A percentile compares a stretch with the other conserved stretches of the same genome.
Conservation (phyloP, 1,284 basidiomycete species). For the Testicularia cyperi region DNA sequence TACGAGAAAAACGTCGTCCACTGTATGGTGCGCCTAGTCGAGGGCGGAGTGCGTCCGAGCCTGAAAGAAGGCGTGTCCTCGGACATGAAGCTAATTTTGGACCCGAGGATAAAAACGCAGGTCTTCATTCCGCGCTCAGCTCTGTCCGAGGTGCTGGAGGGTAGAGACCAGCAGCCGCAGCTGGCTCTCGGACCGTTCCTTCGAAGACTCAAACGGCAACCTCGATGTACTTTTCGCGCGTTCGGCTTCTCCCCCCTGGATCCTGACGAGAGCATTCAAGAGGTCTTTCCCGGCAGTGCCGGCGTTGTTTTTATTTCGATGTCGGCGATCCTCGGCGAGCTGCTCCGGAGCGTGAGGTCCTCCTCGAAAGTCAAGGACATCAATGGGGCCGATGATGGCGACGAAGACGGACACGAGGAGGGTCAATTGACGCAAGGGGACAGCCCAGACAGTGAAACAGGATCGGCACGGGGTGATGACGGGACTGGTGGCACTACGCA, state of each 20-base stretch:
- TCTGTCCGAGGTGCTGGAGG: constrained; percentile 4
- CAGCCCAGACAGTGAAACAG: too few species aligned
- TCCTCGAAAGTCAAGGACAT: too few species aligned
- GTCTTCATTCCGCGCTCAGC: constrained; percentile 22
- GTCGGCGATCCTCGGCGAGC: constrained; percentile 24
- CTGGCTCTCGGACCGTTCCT: constrained; percentile 10
- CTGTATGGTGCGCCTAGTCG: constrained; percentile 18
- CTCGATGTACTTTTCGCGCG: constrained; percentile 15
- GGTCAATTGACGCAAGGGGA: constrained; percentile 23
- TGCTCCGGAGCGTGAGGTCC: too few species aligned
- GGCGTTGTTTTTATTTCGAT: constrained; percentile 19
- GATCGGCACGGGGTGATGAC: too few species aligned
- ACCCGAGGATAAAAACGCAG: constrained; percentile 10
- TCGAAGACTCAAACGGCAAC: constrained; percentile 24
- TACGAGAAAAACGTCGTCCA: constrained; percentile 25
- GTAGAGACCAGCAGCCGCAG: not conserved
- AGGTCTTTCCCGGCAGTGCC: constrained; percentile 17
- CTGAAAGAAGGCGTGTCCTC: constrained; percentile 2
- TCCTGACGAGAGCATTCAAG: constrained; percentile 18
- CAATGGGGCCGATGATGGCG: too few species aligned
- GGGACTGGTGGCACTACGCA: too few species aligned
- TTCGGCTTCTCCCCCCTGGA: constrained; percentile 27
- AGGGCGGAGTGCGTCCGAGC: constrained; percentile 12
- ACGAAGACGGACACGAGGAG: constrained; percentile 9
- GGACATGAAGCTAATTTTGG: constrained; percentile 15